These are phyloP conservation scores for Picea mariana DNA, from an alignment of 83 land plant genomes.

Conservation along the genomic window DNA sequence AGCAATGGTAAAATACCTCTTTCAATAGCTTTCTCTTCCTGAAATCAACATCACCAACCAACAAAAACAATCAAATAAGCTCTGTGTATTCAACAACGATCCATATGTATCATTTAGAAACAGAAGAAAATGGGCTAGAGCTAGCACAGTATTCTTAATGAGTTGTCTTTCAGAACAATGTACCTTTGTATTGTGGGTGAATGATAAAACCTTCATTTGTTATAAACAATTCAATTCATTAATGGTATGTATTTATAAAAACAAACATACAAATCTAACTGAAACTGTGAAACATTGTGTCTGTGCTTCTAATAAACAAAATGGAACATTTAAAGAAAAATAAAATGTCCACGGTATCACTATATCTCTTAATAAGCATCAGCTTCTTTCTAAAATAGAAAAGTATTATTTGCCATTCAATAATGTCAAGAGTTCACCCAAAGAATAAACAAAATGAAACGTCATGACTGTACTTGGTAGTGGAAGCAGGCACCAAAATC, in stretches of 20 bases:
- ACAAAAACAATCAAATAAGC: constrained; percentile 6
- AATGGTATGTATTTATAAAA: not conserved
- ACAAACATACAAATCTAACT: not conserved
- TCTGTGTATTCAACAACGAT: not conserved
- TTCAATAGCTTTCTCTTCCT: constrained; percentile 88
- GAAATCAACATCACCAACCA: constrained; percentile 17
- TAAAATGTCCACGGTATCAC: not conserved
- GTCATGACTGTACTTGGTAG: constrained; percentile 44
- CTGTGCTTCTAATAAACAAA: constrained; percentile 1
- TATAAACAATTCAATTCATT: not conserved
- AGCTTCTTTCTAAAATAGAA: not conserved
- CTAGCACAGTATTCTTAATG: not conserved
- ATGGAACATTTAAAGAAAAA: not conserved
- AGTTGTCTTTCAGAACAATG: not conserved
- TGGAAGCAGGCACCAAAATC: constrained; percentile 92
- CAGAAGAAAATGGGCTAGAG: not conserved
- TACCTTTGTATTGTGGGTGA: not conserved
- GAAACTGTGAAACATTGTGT: not conserved
- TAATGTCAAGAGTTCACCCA: not conserved
- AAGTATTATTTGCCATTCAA: not conserved
- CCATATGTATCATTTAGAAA: not conserved
- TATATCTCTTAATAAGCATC: not conserved
- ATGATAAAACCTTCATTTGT: not conserved
- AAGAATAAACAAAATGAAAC: constrained; percentile 5
- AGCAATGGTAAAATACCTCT: constrained; percentile 77